Evolutionary conservation across 1,284 basidiomycete genomes (phyloP).

Genomic region (Leccinum colubrinum): DNA sequence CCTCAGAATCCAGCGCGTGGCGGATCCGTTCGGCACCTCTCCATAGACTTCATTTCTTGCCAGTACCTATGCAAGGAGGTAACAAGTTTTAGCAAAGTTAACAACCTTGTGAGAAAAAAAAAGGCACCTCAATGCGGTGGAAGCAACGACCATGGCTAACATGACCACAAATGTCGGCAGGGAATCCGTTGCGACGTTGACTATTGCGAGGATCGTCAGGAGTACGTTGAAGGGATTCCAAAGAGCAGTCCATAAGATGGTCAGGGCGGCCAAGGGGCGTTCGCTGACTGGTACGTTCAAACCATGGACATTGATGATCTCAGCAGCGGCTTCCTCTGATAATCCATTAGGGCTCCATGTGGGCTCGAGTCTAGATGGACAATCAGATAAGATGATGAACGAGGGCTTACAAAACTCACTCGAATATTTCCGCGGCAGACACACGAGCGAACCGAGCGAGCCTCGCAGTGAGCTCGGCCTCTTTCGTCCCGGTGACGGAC

Average conservation of each 20-base stretch:
- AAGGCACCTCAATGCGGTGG: constrained; percentile 27
- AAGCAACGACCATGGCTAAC: constrained; percentile 33
- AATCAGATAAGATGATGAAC: neutral
- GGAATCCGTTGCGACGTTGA: constrained; percentile 32
- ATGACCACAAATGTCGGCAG: constrained; percentile 32
- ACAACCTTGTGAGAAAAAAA: neutral
- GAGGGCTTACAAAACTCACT: constrained; percentile 12
- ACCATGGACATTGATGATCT: constrained; percentile 22
- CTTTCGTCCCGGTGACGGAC: constrained; percentile 13
- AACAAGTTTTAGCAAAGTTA: neutral
- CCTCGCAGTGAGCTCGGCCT: constrained; percentile 21
- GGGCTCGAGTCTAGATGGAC: constrained; percentile 25
- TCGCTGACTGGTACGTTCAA: constrained; percentile 28
- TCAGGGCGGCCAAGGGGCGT: constrained; percentile 29
- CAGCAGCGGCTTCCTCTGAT: constrained; percentile 22
- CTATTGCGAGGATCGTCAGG: constrained; percentile 28
- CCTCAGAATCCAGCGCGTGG: constrained; percentile 64
- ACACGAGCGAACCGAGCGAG: constrained; percentile 28
- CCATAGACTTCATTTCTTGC: too few relatives aligned
- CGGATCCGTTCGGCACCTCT: constrained; percentile 20
- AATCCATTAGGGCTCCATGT: constrained; percentile 25
- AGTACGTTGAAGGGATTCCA: constrained; percentile 33
- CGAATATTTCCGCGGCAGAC: constrained; percentile 22
- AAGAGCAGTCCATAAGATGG: constrained; percentile 29
- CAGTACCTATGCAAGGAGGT: too few relatives aligned